Percentiles rank a stretch among this genome's conserved stretches.
These are phyloP conservation scores for Fagopyrum homotropicum DNA, from an alignment of 148 eudicot genomes.

Conservation along the genomic window DNA sequence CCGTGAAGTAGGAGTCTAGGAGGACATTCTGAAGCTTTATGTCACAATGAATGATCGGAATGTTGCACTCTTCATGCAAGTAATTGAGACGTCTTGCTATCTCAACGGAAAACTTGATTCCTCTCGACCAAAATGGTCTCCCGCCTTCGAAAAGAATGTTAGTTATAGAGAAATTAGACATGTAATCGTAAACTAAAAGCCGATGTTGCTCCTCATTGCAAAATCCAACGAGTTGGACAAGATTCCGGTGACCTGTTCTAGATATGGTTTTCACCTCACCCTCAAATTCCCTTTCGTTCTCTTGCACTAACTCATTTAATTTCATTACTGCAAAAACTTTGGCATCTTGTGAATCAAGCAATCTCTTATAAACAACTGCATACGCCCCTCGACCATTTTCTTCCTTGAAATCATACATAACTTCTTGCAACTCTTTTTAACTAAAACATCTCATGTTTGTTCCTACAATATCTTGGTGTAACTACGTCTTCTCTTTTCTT, in stretches of 20 bases:
- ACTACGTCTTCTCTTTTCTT: not conserved
- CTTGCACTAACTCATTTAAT: slow-evolving; percentile 1
- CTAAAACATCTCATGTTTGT: slow-evolving; percentile 20
- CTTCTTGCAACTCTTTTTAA: slow-evolving; percentile 22
- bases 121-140: too few relatives aligned
- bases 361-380: slow-evolving; percentile 30
- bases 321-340: slow-evolving; percentile 24
- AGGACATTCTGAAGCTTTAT: slow-evolving; percentile 15
- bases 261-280: slow-evolving; percentile 22
- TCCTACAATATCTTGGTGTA: not conserved
- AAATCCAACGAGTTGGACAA: slow-evolving; percentile 25
- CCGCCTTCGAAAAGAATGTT: not conserved
- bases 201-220: slow-evolving; percentile 25
- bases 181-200: slow-evolving; percentile 28
- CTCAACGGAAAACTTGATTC: not conserved
- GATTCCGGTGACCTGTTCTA: slow-evolving; percentile 29
- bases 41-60: too few relatives aligned
- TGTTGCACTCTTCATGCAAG: too few relatives aligned
- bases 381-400: slow-evolving; percentile 28
- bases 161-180: slow-evolving; percentile 27
- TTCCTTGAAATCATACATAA: slow-evolving; percentile 25
- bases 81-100: too few relatives aligned
- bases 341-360: slow-evolving; percentile 6
- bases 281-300: slow-evolving; percentile 23
- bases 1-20: slow-evolving; percentile 22